Conservation (phyloP, 805 yeast genomes). For the Lachancea quebecensis region DNA sequence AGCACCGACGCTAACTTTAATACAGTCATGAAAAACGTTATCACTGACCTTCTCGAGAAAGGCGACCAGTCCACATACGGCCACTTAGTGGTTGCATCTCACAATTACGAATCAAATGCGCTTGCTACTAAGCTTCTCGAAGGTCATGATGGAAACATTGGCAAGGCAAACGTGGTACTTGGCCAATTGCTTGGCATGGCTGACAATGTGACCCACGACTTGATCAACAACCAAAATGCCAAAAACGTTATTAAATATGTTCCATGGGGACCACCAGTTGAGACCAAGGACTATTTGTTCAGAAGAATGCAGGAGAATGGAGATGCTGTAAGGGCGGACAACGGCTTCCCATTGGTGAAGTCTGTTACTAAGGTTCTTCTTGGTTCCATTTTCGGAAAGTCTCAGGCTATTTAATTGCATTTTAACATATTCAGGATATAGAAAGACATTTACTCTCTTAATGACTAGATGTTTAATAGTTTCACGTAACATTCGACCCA, state of each 20-base stretch:
- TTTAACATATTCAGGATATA: no score
- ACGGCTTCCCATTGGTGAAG: constrained; percentile 66
- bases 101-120: constrained; percentile 72
- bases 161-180: constrained; percentile 59
- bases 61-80: constrained; percentile 48
- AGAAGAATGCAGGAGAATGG: constrained; percentile 95
- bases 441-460: no score
- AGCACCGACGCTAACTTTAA: constrained; percentile 79
- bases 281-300: constrained; percentile 81
- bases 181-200: constrained; percentile 97
- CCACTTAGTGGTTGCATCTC: constrained; percentile 86
- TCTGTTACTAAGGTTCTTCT: constrained; percentile 39
- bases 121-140: constrained; percentile 54
- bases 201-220: constrained; percentile 74
- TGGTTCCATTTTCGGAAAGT: background rate
- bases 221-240: constrained; percentile 56
- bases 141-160: constrained; percentile 24
- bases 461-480: no score
- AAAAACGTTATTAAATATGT: constrained; percentile 85
- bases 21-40: constrained; percentile 54
- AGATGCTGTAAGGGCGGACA: constrained; percentile 82
- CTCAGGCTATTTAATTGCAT: background rate
- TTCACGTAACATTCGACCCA: no score
- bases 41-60: constrained; percentile 47
- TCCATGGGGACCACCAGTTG: constrained; percentile 96